A percentile compares a stretch with the other conserved stretches of the same genome.
phyloP scores from a whole-genome alignment of 2,329 filamentous ascomycete species.

The Phaeophleospora eucalypticola region DNA sequence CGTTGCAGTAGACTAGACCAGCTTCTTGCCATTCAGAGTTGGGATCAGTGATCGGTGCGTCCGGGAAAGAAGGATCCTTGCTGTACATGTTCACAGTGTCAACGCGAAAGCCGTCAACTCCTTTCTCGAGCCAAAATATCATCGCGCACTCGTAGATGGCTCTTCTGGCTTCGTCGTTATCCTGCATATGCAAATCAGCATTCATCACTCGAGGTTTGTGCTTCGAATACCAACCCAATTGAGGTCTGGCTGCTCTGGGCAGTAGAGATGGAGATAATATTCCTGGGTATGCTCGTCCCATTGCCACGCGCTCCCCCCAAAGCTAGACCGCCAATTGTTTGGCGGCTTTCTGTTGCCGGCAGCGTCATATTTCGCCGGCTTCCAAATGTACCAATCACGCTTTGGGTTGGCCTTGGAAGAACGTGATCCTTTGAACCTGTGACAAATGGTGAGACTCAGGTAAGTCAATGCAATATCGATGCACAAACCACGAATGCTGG shows the following conservation, averaged over 20 bases:
- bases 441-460: background rate
- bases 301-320: constrained; percentile 40
- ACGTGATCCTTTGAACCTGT: constrained; percentile 53
- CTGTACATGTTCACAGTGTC: constrained; percentile 48
- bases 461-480: background rate
- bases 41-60: constrained; percentile 40
- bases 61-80: constrained; percentile 40
- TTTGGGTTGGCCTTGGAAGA: constrained; percentile 50
- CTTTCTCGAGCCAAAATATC: constrained; percentile 43
- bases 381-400: constrained; percentile 65
- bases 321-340: constrained; percentile 47
- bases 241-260: constrained; percentile 44
- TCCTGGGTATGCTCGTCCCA: constrained; percentile 45
- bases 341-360: constrained; percentile 54
- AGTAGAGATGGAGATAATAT: constrained; percentile 47
- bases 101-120: constrained; percentile 44
- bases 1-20: constrained; percentile 19
- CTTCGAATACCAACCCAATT: constrained; percentile 47
- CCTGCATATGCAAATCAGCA: constrained; percentile 24
- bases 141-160: constrained; percentile 45
- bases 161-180: constrained; percentile 39
- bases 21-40: constrained; percentile 16
- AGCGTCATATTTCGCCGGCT: constrained; percentile 51
- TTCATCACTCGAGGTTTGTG: constrained; percentile 39
- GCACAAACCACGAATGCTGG: constrained; percentile 49